phyloP scores from a whole-genome alignment of 2,329 filamentous ascomycete species.

The Paraphaeosphaeria sporulosa region DNA sequence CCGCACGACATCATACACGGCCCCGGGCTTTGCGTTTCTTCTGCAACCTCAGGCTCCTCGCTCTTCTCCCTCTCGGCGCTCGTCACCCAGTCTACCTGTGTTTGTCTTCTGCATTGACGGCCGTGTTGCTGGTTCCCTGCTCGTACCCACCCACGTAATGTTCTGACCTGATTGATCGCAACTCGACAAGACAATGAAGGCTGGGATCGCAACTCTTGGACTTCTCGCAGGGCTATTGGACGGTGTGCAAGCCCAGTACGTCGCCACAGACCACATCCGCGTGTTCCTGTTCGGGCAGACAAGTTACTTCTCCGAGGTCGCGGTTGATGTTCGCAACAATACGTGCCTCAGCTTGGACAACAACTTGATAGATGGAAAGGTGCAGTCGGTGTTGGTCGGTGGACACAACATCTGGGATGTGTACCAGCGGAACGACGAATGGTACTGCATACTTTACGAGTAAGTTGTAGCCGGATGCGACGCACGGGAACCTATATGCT shows the following conservation, averaged over 20 bases:
- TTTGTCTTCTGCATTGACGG: neutral
- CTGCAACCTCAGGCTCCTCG: constrained; percentile 5
- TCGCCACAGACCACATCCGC: constrained; percentile 34
- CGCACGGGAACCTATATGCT: neutral
- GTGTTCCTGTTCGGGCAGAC: constrained; percentile 44
- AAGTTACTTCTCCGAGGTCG: constrained; percentile 42
- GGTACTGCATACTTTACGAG: constrained; percentile 47
- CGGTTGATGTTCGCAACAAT: constrained; percentile 40
- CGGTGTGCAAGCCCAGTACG: constrained; percentile 28
- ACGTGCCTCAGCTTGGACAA: constrained; percentile 42
- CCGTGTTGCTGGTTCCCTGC: neutral
- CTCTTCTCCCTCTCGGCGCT: neutral
- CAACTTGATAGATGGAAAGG: constrained; percentile 45
- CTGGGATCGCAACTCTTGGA: constrained; percentile 2
- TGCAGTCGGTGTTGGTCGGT: constrained; percentile 42
- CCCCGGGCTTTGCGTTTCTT: neutral
- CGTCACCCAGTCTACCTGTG: neutral
- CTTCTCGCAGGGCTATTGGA: neutral
- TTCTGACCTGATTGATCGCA: neutral
- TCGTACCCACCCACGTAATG: neutral
- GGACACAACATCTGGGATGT: constrained; percentile 38
- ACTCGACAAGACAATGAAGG: neutral
- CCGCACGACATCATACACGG: neutral
- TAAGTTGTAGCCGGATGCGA: constrained; percentile 22
- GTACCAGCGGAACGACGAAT: constrained; percentile 35